A percentile compares a stretch with the other conserved stretches of the same genome.
These are phyloP conservation scores for Fusarium staphyleae DNA, from an alignment of 2,329 filamentous ascomycete genomes.

Conservation along the genomic window DNA sequence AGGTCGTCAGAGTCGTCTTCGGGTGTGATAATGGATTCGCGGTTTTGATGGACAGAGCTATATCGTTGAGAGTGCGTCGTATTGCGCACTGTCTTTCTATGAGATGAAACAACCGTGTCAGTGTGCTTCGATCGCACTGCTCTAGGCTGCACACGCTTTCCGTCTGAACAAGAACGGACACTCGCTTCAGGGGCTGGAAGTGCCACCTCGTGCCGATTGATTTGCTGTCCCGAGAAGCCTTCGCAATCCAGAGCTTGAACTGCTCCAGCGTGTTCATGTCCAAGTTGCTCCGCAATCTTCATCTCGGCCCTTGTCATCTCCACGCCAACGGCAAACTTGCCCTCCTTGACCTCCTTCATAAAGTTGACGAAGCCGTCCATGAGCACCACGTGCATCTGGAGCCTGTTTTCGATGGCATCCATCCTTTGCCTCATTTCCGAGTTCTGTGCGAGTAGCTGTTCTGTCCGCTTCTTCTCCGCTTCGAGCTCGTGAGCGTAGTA, in stretches of 20 bases:
- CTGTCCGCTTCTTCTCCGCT: slow-evolving; percentile 11
- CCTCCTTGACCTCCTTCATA: slow-evolving; percentile 30
- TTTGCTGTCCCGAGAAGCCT: fast-evolving
- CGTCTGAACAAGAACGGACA: no score
- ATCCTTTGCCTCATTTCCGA: slow-evolving; percentile 3
- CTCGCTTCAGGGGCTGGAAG: no score
- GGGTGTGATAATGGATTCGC: background rate
- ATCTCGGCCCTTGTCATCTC: background rate
- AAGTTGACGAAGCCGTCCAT: slow-evolving; percentile 33
- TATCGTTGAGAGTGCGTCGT: background rate
- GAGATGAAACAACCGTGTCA: background rate
- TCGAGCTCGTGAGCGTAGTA: slow-evolving; percentile 30
- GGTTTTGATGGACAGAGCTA: background rate
- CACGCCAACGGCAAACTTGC: background rate
- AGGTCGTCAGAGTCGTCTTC: slow-evolving; percentile 12
- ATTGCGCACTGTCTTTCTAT: background rate
- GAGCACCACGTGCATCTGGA: slow-evolving; percentile 31
- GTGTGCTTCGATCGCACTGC: background rate
- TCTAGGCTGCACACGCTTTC: no score
- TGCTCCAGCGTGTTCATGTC: slow-evolving; percentile 4
- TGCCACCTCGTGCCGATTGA: background rate
- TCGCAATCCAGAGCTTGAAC: background rate
- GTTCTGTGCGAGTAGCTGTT: slow-evolving; percentile 9
- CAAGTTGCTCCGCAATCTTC: slow-evolving; percentile 16
- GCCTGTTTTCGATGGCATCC: slow-evolving; percentile 15